phyloP scores from a whole-genome alignment of 1,139 yeast genomes.

The Yamadazyma trypodendri region DNA sequence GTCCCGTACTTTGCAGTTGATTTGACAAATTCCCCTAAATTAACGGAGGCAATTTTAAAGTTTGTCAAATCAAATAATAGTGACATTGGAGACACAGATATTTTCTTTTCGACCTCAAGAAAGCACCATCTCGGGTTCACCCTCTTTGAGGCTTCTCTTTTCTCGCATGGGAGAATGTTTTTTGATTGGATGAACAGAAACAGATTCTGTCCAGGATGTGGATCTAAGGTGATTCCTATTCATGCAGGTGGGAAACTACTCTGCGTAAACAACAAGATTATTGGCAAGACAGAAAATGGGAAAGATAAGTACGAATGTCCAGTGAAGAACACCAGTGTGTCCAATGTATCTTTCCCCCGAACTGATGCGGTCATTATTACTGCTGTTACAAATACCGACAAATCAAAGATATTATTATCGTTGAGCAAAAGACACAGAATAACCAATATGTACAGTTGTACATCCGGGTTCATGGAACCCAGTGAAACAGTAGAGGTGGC shows the following conservation, averaged over 20 bases:
- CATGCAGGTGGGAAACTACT: constrained; percentile 80
- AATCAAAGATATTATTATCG: constrained; percentile 68
- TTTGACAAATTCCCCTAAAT: constrained; percentile 36
- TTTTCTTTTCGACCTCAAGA: constrained; percentile 34
- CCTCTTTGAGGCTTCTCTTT: constrained; percentile 58
- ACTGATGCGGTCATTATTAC: constrained; percentile 87
- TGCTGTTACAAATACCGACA: constrained; percentile 65
- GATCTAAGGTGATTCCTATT: constrained; percentile 62
- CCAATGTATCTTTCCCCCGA: constrained; percentile 80
- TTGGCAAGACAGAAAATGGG: constrained; percentile 13
- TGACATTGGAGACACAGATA: constrained; percentile 10
- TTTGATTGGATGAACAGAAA: constrained; percentile 81
- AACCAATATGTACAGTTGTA: constrained; percentile 68
- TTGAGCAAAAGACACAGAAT: constrained; percentile 54
- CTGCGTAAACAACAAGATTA: constrained; percentile 46
- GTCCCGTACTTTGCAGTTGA: constrained; percentile 79
- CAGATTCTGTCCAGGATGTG: constrained; percentile 88
- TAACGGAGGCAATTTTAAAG: constrained; percentile 22
- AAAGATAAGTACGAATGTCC: constrained; percentile 44
- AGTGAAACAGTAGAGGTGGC: constrained; percentile 90
- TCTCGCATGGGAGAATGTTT: constrained; percentile 81
- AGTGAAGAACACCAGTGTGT: constrained; percentile 51
- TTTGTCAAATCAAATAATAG: constrained; percentile 16
- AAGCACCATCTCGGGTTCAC: constrained; percentile 36
- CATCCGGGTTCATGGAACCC: constrained; percentile 96